Evolutionary conservation across 2,329 filamentous ascomycete species (phyloP), one percentile per base, ranked within the genome.

Genomic region (Ascochyta viciae-villosae): DNA sequence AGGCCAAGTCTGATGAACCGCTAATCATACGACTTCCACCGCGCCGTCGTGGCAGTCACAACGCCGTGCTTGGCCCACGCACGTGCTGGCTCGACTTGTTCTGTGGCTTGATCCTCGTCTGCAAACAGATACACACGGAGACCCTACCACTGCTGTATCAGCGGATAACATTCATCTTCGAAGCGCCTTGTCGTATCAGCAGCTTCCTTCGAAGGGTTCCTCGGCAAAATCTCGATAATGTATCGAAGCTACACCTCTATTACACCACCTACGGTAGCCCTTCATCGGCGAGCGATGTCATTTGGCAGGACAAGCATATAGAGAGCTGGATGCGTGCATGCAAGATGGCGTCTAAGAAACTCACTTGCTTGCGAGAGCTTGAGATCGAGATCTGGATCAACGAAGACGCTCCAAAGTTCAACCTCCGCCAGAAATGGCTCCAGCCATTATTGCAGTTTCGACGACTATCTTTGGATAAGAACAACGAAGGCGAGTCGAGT

Each of bases 241-340:
- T 76, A 31, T 68, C 62, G 4, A 73, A 65, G 24, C 37, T 76
- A 4, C 56, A 74, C 16, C 51, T 76, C 8, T 60, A 72, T 41
- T 74, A 75, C 56, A 33, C 45, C 9, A 67, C 65, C 1, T 75
- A 75, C 45, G 68, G 69, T 24, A 27, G 50, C 26, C 69, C 71
- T 7, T 8, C n/a, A 8, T 19, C 12, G 4, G 34, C 22, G 12
- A 7, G 49, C 1, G 38, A 72, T 39, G 10, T 40, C 7, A 23
- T 56, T 10, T 75, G 64, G 66, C 66, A 68, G 26, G 54, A 64
- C 2, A 73, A 71, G 37, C 68, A 75, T 46, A 13, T 43, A 9
- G 37, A 45, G 12, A 60, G 61, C 41, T 72, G 71, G 71, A 58
- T 31, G 10, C 50, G 57, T 10, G 60, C 57, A n/a, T 72, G 70